Evolutionary conservation across 306 rosid species (phyloP).

Genomic region (Fragaria nilgerrensis): DNA sequence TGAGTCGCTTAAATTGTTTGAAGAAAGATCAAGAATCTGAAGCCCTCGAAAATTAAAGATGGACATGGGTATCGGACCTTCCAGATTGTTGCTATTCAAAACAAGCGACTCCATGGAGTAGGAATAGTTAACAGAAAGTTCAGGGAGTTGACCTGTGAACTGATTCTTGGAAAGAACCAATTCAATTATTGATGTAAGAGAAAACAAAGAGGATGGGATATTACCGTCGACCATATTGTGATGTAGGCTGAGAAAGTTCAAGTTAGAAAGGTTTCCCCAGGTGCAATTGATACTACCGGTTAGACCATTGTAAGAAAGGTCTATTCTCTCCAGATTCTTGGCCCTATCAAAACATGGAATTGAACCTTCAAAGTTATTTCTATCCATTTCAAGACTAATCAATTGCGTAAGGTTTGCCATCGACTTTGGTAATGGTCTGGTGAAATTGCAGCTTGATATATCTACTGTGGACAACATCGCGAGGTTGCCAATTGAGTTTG

Average conservation of each 20-base stretch:
- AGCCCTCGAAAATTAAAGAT: not conserved
- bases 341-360: not conserved
- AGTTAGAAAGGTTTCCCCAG: not conserved
- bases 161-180: not conserved
- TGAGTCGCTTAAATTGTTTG: not conserved
- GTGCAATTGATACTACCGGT: not conserved
- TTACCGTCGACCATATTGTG: not conserved
- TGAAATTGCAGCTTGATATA: not conserved
- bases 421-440: constrained; percentile 7
- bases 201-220: not conserved
- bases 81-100: not conserved
- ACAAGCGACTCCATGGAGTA: not conserved
- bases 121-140: not conserved
- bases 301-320: not conserved
- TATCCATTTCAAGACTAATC: not conserved
- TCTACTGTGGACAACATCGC: not conserved
- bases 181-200: not conserved
- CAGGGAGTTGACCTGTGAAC: not conserved
- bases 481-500: constrained; percentile 19
- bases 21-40: not conserved
- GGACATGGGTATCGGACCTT: too few relatives aligned
- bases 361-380: constrained; percentile 23
- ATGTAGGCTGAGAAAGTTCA: not conserved
- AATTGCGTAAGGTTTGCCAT: constrained; percentile 15
- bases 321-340: not conserved